Base-by-base conservation (phyloP, 176 grass and related monocot species). In the Microstegium vimineum region DNA sequence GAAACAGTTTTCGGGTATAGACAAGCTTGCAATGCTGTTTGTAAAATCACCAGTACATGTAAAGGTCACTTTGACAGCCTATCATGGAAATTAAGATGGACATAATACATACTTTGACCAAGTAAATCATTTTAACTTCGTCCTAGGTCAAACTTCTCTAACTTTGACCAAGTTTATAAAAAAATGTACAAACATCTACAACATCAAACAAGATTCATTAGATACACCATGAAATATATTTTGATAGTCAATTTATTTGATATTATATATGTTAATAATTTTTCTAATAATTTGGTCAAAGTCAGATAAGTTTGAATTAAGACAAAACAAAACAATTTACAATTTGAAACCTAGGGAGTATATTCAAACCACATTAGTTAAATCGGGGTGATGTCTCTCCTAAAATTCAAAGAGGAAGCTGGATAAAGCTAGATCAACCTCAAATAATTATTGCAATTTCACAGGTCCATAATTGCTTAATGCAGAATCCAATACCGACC, bases 401-500 rank as follows among this genome's bases (percentile, higher is more conserved):
- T 4, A 27, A 57, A 60, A 76, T 85, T 62, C 25, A 23, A 17
- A 51, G 46, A 66, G 16, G 23, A 43, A 30, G 38, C 30, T 27
- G 32, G 52, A 68, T 69, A 81, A 81, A 81, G 22, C 36, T 81
- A 62, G 46, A 37, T 71, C 30, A 71, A 60, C 40, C 54, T 15
- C 40, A 56, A 31, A 84, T 76, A 68, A 27, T 14, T 13, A 66
- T 65, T 23, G 4, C 25, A 81, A 74, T 43, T 43, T 26, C 31
- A 74, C n/a, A 20, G 5, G 7, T 61, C 64, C 25, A 9, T 61
- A 5, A 61, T 27, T 27, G n/a, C 10, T 61, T 27, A 27, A 61
- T 23, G n/a, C 34, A 38, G 23, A 0, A 69, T 71, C 38, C 68
- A 71, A 71, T 71, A 47, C 34, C 18, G 16, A 72, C 18, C 64